A percentile compares a stretch with the other conserved stretches of the same genome.
Evolutionary conservation across 148 eudicot species (phyloP).

Genomic region (Chenopodium quinoa): DNA sequence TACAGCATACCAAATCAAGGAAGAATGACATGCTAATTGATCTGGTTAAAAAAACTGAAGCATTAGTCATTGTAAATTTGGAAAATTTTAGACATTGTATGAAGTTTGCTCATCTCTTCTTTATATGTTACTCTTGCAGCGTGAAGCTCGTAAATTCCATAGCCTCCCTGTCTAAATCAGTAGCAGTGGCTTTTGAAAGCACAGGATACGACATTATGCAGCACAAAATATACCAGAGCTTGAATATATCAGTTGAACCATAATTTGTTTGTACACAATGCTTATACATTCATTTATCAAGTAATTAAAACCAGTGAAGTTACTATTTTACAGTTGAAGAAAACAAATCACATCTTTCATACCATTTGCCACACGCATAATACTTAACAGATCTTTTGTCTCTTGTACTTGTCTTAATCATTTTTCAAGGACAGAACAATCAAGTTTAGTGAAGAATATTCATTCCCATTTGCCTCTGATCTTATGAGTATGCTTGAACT

Average conservation of each 20-base stretch:
- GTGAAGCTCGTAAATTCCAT: too few species aligned
- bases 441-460: neutral
- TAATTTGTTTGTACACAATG: neutral
- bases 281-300: too few species aligned
- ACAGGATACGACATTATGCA: too few species aligned
- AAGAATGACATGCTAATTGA: too few species aligned
- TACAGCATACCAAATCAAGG: too few species aligned
- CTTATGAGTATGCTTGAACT: constrained; percentile 12
- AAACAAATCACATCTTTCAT: neutral
- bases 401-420: neutral
- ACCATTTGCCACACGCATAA: neutral
- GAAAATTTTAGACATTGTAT: too few species aligned
- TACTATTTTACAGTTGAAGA: neutral
- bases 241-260: neutral
- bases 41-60: too few species aligned
- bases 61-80: too few species aligned
- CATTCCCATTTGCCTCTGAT: constrained; percentile 14
- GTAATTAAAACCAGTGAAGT: neutral
- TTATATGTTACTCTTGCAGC: too few species aligned
- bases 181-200: too few species aligned
- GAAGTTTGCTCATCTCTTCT: too few species aligned
- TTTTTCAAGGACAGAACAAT: neutral
- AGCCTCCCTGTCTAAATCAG: too few species aligned
- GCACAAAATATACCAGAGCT: neutral
- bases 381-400: neutral